These are phyloP conservation scores for Globisporangium emineosum DNA, from an alignment of 352 stramenopile genomes.

Conservation along the genomic window DNA sequence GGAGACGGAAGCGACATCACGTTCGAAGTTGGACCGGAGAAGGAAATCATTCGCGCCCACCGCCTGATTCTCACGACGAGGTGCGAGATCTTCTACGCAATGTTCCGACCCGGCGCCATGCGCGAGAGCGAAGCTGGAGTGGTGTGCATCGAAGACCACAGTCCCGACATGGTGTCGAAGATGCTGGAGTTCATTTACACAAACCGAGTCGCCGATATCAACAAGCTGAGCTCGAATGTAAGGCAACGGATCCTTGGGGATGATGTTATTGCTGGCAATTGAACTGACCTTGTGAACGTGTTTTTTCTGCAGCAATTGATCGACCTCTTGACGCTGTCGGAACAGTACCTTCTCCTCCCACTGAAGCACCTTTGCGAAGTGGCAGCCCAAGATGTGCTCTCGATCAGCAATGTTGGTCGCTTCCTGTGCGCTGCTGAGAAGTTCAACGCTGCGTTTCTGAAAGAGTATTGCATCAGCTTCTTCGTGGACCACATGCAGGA, in stretches of 20 bases:
- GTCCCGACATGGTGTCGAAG: slow-evolving; percentile 81
- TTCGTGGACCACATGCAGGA: slow-evolving; percentile 76
- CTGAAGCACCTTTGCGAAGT: slow-evolving; percentile 81
- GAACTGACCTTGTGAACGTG: neutral
- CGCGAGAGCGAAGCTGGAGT: slow-evolving; percentile 76
- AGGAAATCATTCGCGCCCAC: slow-evolving; percentile 62
- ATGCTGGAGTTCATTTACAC: slow-evolving; percentile 94
- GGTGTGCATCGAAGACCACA: slow-evolving; percentile 82
- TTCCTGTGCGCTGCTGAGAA: slow-evolving; percentile 81
- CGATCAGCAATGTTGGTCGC: slow-evolving; percentile 67
- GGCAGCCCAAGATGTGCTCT: slow-evolving; percentile 63
- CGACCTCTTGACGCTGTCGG: slow-evolving; percentile 72
- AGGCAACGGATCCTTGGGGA: too few species aligned
- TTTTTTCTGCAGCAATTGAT: slow-evolving; percentile 70
- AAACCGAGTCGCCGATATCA: slow-evolving; percentile 80
- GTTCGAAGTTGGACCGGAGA: slow-evolving; percentile 64
- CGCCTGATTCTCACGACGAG: slow-evolving; percentile 74
- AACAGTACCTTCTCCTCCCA: slow-evolving; percentile 76
- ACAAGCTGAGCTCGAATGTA: slow-evolving; percentile 71
- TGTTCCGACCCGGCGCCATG: slow-evolving; percentile 86
- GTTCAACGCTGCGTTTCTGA: slow-evolving; percentile 80
- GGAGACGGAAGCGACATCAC: slow-evolving; percentile 65
- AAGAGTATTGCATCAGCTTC: slow-evolving; percentile 78
- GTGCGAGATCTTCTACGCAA: slow-evolving; percentile 89
- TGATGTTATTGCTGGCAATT: too few species aligned